Percentiles rank a stretch among this genome's conserved stretches.
phyloP scores from a whole-genome alignment of 179 eudicot genomes.

The Drosera spatulata region DNA sequence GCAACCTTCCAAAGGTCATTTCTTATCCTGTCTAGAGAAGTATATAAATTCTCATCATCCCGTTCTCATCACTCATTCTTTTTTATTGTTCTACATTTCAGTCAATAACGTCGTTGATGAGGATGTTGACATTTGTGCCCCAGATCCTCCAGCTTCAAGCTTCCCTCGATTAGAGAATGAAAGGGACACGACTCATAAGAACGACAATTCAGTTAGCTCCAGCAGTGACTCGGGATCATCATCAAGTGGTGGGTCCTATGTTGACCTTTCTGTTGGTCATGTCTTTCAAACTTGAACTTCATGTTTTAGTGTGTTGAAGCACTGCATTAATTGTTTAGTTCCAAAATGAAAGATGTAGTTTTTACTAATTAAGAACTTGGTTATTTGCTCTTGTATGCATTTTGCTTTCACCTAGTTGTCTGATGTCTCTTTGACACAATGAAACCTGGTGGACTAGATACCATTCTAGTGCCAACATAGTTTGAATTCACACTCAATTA shows the following conservation, averaged over 20 bases:
- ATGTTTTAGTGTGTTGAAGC: too few relatives aligned
- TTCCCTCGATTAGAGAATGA: slow-evolving; percentile 6
- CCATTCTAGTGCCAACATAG: too few relatives aligned
- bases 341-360: too few relatives aligned
- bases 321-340: too few relatives aligned
- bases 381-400: too few relatives aligned
- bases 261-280: not conserved
- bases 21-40: not conserved
- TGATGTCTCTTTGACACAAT: too few relatives aligned
- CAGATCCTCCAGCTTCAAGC: slow-evolving; percentile 8
- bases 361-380: too few relatives aligned
- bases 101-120: slow-evolving; percentile 17
- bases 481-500: too few relatives aligned
- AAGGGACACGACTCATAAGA: slow-evolving; percentile 8
- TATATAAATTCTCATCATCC: not conserved
- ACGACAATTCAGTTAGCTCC: slow-evolving; percentile 2
- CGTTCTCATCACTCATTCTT: not conserved
- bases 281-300: not conserved
- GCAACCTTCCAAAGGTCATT: slow-evolving; percentile 6
- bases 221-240: slow-evolving; percentile 9
- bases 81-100: not conserved
- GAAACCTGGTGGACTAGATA: too few relatives aligned
- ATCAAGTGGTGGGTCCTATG: slow-evolving; percentile 7
- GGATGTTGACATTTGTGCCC: slow-evolving; percentile 10
- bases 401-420: too few relatives aligned